These are phyloP conservation scores for Xylaria digitata DNA, from an alignment of 2,329 filamentous ascomycete genomes.

Conservation along the genomic window DNA sequence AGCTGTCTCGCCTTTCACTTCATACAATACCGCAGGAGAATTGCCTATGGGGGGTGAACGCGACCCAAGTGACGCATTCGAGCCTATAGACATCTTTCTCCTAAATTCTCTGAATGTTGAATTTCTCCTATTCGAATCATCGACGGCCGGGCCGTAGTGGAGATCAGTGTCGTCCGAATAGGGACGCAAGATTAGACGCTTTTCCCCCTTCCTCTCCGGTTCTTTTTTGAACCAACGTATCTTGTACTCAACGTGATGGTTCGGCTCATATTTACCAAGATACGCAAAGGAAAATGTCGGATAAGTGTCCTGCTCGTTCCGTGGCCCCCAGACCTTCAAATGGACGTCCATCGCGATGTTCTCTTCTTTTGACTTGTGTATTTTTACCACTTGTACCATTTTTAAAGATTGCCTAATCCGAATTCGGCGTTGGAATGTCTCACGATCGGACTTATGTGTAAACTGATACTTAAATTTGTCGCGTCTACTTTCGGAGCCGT, in stretches of 20 bases:
- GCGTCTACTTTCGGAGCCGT: constrained; percentile 7
- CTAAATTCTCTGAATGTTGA: constrained; percentile 15
- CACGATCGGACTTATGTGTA: constrained; percentile 36
- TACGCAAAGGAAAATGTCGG: constrained; percentile 44
- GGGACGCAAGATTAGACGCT: constrained; percentile 35
- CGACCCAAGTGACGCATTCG: constrained; percentile 15
- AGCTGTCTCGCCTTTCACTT: constrained; percentile 36
- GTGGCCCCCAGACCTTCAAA: constrained; percentile 40
- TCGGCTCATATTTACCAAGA: constrained; percentile 25
- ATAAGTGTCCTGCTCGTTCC: constrained; percentile 30
- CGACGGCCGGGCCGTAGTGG: constrained; percentile 24
- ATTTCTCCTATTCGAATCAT: constrained; percentile 15
- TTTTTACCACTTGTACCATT: constrained; percentile 35
- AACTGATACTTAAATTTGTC: constrained; percentile 38
- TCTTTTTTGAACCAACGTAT: constrained; percentile 44
- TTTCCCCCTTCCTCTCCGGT: constrained; percentile 39
- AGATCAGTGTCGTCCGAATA: constrained; percentile 36
- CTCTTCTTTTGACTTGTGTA: constrained; percentile 36
- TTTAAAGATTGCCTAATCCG: constrained; percentile 33
- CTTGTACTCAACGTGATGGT: constrained; percentile 42
- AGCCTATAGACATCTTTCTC: constrained; percentile 16
- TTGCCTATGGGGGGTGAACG: constrained; percentile 17
- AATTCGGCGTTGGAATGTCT: constrained; percentile 38
- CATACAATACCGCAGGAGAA: constrained; percentile 32
- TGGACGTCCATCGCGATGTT: constrained; percentile 38